Conservation (phyloP, 2,329 filamentous ascomycete genomes). For the Ceratocystis eucalypticola region DNA sequence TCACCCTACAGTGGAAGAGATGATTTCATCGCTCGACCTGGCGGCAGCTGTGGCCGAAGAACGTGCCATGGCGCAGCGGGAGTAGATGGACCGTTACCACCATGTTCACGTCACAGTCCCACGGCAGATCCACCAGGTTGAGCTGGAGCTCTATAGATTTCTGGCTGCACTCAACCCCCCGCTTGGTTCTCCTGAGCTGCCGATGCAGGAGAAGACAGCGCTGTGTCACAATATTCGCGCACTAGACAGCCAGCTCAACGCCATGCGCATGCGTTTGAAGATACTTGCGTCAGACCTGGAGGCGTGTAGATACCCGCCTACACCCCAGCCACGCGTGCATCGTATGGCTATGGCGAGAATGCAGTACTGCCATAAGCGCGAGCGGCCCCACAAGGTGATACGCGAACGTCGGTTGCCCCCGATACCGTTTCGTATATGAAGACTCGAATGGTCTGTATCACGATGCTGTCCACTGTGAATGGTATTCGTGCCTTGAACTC, state of each 20-base stretch:
- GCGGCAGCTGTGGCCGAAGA: neutral
- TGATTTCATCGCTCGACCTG: slow-evolving; percentile 11
- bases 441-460: neutral
- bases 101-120: slow-evolving; percentile 1
- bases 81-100: slow-evolving; percentile 14
- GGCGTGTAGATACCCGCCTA: neutral
- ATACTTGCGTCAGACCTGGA: neutral
- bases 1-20: slow-evolving; percentile 19
- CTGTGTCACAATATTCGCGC: neutral
- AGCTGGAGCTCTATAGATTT: neutral
- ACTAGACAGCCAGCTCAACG: neutral
- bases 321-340: neutral
- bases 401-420: neutral
- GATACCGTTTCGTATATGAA: slow-evolving; percentile 6
- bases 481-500: no score
- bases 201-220: neutral
- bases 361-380: neutral
- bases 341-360: neutral
- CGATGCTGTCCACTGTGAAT: no score
- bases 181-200: neutral
- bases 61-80: slow-evolving; percentile 13
- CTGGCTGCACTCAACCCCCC: neutral
- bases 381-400: neutral
- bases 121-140: neutral
- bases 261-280: neutral